Base-by-base conservation (phyloP, 306 rosid species). In the Begonia fuchsioides region DNA sequence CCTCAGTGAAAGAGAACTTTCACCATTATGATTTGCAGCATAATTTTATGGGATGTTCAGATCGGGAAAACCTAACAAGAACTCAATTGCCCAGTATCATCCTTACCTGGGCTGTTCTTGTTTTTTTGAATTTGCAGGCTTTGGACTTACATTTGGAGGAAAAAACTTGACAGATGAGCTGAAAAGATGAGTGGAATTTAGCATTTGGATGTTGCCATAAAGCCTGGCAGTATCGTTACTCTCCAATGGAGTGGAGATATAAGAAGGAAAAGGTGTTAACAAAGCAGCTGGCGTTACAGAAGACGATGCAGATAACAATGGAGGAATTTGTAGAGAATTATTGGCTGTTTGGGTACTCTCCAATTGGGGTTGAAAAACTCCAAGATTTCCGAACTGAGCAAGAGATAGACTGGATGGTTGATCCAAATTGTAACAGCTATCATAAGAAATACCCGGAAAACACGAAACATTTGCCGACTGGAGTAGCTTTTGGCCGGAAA, bases 301-400 rank as follows among this genome's bases (percentile, higher is more conserved):
- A 20, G 58, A 62, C 26, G 71, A 58, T 46, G 79, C 15, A 19
- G 76, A 63, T 26, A 26, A 26, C 7, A 26, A 26, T 26, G 35
- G 35, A 26, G 35, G 35, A 26, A 26, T 26, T 26, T 26, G 35
- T 26, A 26, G 4, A 26, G 35, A 26, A 26, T 26, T 26, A 60
- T 69, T 52, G 40, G 52, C 64, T 32, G 57, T 19, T 48, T 68
- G 65, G 1, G 80, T 60, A 26, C 5, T 26, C 39, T 62, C 73
- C 39, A 51, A 14, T 14, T 70, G 81, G 8, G 77, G 55, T 39
- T 76, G 60, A 55, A 70, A 72, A 9, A 56, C 32, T 57, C 80
- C 94, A 50, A 73, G 76, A 67, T 68, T 67, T 13, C 81, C 78
- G 67, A 65, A 69, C 49, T 81, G 87, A 46, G 95, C 71, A 16